A percentile compares a stretch with the other conserved stretches of the same genome.
phyloP scores from a whole-genome alignment of 352 stramenopile species.

The Phytophthora boehmeriae region DNA sequence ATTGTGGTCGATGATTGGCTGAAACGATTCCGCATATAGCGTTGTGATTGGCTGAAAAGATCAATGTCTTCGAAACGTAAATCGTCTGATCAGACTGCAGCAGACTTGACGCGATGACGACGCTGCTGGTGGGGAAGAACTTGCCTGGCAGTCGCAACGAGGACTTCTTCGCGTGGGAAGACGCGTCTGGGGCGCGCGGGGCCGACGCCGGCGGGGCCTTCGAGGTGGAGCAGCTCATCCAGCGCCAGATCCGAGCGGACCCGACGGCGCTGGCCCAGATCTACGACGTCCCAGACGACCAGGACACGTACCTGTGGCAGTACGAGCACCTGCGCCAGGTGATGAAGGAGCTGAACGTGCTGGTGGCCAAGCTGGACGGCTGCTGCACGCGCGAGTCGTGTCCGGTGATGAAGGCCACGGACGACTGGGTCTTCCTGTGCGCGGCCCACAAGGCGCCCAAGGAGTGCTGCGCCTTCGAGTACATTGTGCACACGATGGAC shows the following conservation, averaged over 20 bases:
- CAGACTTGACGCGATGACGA: slow-evolving; percentile 39
- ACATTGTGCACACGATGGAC: slow-evolving; percentile 88
- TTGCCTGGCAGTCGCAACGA: slow-evolving; percentile 72
- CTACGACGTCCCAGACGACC: slow-evolving; percentile 78
- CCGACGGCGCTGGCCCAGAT: slow-evolving; percentile 62
- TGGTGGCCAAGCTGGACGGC: slow-evolving; percentile 69
- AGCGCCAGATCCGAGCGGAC: slow-evolving; percentile 67
- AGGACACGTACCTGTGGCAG: slow-evolving; percentile 87
- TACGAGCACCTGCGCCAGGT: slow-evolving; percentile 86
- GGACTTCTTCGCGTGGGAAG: slow-evolving; percentile 83
- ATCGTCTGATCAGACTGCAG: no score
- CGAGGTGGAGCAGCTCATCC: slow-evolving; percentile 81
- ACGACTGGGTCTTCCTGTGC: slow-evolving; percentile 88
- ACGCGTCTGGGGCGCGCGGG: slow-evolving; percentile 15
- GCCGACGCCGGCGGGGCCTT: slow-evolving; percentile 60
- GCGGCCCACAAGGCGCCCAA: slow-evolving; percentile 83
- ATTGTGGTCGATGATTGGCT: background rate
- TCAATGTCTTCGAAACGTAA: no score
- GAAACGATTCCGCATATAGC: no score
- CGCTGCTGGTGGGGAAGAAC: slow-evolving; percentile 72
- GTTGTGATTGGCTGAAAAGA: no score
- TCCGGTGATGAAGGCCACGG: slow-evolving; percentile 83
- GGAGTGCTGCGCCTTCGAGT: slow-evolving; percentile 87
- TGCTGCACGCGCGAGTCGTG: slow-evolving; percentile 75
- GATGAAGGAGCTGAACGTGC: slow-evolving; percentile 85